A percentile compares a stretch with the other conserved stretches of the same genome.
Conservation (phyloP, 2,329 filamentous ascomycete species). For the Aureobasidium namibiae region DNA sequence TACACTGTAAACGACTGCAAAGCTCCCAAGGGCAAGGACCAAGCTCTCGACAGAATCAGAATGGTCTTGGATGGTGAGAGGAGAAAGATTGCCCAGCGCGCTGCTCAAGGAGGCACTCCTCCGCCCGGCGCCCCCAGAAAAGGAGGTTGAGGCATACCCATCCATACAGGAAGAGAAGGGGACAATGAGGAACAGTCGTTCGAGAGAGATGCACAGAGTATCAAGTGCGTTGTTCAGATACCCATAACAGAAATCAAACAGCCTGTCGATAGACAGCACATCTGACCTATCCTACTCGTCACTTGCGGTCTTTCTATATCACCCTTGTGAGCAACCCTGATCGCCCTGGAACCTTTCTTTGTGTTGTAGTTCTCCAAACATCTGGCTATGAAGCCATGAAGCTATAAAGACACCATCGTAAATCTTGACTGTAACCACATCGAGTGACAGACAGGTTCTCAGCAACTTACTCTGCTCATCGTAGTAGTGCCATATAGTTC, state of each 20-base stretch:
- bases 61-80: slow-evolving; percentile 40
- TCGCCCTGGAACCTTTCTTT: too few species aligned
- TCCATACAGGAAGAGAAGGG: neutral
- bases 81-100: slow-evolving; percentile 29
- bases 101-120: neutral
- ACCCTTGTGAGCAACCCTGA: too few species aligned
- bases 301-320: neutral
- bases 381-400: too few species aligned
- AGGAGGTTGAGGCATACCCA: slow-evolving; percentile 7
- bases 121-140: slow-evolving; percentile 4
- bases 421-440: too few species aligned
- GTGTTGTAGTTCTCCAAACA: too few species aligned
- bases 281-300: neutral
- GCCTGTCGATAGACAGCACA: neutral
- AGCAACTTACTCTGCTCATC: too few species aligned
- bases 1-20: slow-evolving; percentile 50
- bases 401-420: too few species aligned
- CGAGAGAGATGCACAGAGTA: neutral
- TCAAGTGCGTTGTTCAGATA: neutral
- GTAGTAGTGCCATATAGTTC: too few species aligned
- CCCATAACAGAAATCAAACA: neutral
- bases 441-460: too few species aligned
- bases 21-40: slow-evolving; percentile 34
- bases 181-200: neutral
- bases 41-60: slow-evolving; percentile 34